Evolutionary conservation across 2,329 filamentous ascomycete species (phyloP).

Genomic region (Grosmannia penicillata): DNA sequence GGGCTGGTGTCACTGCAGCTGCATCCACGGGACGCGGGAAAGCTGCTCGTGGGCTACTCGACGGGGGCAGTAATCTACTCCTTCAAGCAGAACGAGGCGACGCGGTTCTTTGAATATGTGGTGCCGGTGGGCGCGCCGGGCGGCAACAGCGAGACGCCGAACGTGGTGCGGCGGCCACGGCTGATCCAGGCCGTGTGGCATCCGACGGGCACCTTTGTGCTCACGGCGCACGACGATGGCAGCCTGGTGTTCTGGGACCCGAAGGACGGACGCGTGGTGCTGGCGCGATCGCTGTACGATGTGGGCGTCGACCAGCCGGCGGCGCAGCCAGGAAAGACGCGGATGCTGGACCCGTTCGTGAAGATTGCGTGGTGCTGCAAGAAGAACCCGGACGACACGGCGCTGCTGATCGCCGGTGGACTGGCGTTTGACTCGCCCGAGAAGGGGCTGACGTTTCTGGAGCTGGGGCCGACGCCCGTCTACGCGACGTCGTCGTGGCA

Average conservation of each 20-base stretch:
- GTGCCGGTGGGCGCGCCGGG: conserved; percentile 71
- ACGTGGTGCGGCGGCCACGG: conserved; percentile 52
- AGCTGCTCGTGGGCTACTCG: conserved; percentile 78
- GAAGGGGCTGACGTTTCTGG: conserved; percentile 76
- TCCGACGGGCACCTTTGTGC: conserved; percentile 77
- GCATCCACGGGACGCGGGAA: conserved; percentile 85
- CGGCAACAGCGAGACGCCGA: conserved; percentile 51
- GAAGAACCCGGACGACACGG: conserved; percentile 84
- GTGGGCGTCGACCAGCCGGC: conserved; percentile 56
- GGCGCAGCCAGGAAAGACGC: conserved; percentile 28
- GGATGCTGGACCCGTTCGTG: conserved; percentile 58
- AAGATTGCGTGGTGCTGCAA: conserved; percentile 89
- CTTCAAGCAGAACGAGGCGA: conserved; percentile 76
- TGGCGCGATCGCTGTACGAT: conserved; percentile 67
- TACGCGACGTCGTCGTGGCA: conserved; percentile 92
- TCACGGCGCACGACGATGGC: conserved; percentile 80
- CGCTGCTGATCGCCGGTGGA: conserved; percentile 73
- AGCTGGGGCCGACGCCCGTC: conserved; percentile 74
- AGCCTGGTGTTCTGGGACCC: conserved; percentile 91
- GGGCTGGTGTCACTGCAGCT: conserved; percentile 65
- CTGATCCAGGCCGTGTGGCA: conserved; percentile 85
- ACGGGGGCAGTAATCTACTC: conserved; percentile 83
- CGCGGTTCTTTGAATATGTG: conserved; percentile 71
- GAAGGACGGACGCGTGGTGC: conserved; percentile 71
- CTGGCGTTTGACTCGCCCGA: conserved; percentile 48